Evolutionary conservation across 2,329 filamentous ascomycete species (phyloP).

Genomic region (Cladophialophora carrionii): DNA sequence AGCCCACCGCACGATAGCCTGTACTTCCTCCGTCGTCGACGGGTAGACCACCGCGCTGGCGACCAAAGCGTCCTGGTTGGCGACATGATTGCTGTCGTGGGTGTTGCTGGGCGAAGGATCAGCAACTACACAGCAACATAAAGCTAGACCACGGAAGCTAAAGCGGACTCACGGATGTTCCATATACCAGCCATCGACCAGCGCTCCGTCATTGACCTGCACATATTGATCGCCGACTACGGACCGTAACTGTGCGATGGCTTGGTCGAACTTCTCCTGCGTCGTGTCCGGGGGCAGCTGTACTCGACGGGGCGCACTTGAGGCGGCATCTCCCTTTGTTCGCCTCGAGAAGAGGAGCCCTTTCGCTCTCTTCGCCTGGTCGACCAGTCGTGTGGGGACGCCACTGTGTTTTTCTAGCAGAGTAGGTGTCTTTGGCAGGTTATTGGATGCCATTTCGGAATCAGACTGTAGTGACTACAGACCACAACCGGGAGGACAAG

Average conservation of each 20-base stretch:
- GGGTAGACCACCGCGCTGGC: slow-evolving; percentile 22
- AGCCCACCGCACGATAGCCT: slow-evolving; percentile 34
- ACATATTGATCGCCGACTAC: slow-evolving; percentile 15
- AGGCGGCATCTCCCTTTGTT: slow-evolving; percentile 7
- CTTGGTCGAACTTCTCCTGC: slow-evolving; percentile 16
- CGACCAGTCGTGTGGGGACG: slow-evolving; percentile 11
- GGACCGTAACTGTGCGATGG: slow-evolving; percentile 11
- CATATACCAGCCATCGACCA: slow-evolving; percentile 23
- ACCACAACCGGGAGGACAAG: background rate
- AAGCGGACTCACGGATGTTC: slow-evolving; percentile 16
- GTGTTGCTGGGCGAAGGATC: slow-evolving; percentile 13
- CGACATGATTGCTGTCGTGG: slow-evolving; percentile 23
- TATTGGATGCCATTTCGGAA: background rate
- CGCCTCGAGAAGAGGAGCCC: slow-evolving; percentile 17
- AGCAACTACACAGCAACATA: background rate
- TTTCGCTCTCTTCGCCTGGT: slow-evolving; percentile 20
- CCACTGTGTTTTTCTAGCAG: slow-evolving; percentile 19
- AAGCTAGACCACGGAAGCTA: background rate
- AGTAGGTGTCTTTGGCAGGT: slow-evolving; percentile 12
- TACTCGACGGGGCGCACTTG: background rate
- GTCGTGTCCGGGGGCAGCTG: slow-evolving; percentile 19
- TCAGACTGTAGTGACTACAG: background rate
- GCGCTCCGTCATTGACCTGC: slow-evolving; percentile 17
- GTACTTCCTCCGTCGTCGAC: slow-evolving; percentile 16
- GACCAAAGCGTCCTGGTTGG: slow-evolving; percentile 19